Evolutionary conservation across 1,139 yeast species (phyloP), one percentile per base, ranked within the genome.

Genomic region (Sugiyamaella castrensis): DNA sequence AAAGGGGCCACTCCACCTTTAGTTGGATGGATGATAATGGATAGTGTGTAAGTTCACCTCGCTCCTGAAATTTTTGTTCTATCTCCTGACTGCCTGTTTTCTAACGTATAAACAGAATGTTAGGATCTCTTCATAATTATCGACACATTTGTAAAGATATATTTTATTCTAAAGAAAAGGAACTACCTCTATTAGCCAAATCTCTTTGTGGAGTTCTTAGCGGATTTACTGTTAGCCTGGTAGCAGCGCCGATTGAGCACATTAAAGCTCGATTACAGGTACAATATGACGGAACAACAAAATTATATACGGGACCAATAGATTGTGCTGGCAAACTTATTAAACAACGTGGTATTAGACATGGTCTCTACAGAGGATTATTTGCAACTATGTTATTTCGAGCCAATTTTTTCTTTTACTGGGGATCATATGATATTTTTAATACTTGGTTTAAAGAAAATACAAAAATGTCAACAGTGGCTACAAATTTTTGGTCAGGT

Each of bases 1-100:
- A 81, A 88, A 60, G 96, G 96, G 0, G 88, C 89, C 56, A 87
- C 96, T 0, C 96, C 96, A 7, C 96, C 96, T 1, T 71, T 89
- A 55, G 80, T 87, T 12, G 97, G 96, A 0, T 89, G 96, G 96
- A 88, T 89, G 59, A 69, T 86, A 53, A 88, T 89, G 96, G 97
- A 89, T 64, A 15, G 89, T 77, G 53, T 71, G 51, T 51, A 43
- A 37, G 50, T 43, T 8, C 16, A 9, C 19, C 11, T 24, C n/a
- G 11, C n/a, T n/a, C n/a, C n/a, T n/a, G n/a, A n/a, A n/a, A n/a
- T 13, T 13, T 28, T 27, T 24, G 19, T 26, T 24, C 40, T 48
- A 28, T 27, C 35, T 31, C 32, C 15, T n/a, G 12, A n/a, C 11
- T 8, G 6, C 28, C 37, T 11, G 5, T n/a, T 12, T 11, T 3